Evolutionary conservation across 768 basidiomycete species (phyloP), one percentile per base, ranked within the genome.

Genomic region (Lactarius deliciosus): DNA sequence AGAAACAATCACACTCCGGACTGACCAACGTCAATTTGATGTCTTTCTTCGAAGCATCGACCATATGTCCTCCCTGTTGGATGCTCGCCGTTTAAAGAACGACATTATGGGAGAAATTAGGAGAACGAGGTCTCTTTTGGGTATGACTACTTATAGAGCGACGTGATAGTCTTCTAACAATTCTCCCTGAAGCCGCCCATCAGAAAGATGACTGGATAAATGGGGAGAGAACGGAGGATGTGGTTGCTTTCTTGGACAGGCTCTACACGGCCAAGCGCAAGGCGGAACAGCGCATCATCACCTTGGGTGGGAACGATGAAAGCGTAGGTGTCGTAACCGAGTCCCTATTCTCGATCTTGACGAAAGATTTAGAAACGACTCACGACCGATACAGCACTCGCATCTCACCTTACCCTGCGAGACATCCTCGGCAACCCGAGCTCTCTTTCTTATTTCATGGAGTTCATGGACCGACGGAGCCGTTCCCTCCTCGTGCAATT

Each of bases 361-460:
- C 59, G 28, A 54, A 43, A 4, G 28, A n/a, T 20, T 47, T 68
- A 85, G 80, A 77, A 76, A 63, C 79, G 79, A 65, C 73, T 79
- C 9, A 59, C 57, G 71, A 77, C 32, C 75, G 78, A 66, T 76
- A 79, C 79, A 0, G 73, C 73, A 47, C 73, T 77, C 25, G 81
- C 84, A 54, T 79, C 84, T 5, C 78, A 83, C 13, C 77, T 91
- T 28, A 80, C 84, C 0, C 81, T 96, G 5, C 85, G 91, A 45
- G 90, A 94, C 61, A 83, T 98, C 60, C 85, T 99, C 3, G 80
- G 88, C 28, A 95, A 94, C 71, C 96, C 96, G 0, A 90, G 87
- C 43, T 94, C 94, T 0, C 83, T 98, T 2, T 94, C 92, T 2
- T 96, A 97, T 75, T 92, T 96, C 78, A 95, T 98, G 89, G 97